Conservation (phyloP, 345 rosid genomes). For the Angophora floribunda region DNA sequence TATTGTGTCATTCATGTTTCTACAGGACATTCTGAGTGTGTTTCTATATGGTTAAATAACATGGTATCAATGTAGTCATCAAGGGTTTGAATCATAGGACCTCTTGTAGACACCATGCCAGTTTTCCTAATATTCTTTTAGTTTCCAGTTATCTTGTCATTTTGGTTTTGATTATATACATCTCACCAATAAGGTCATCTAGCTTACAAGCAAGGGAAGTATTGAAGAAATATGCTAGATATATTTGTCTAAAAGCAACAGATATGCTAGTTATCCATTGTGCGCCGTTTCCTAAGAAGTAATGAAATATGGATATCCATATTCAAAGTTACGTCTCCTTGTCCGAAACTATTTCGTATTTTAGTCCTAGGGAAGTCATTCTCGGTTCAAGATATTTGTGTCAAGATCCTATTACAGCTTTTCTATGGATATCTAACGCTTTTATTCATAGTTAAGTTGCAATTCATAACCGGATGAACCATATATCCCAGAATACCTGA, state of each 20-base stretch:
- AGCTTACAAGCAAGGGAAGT: neutral
- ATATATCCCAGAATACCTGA: neutral
- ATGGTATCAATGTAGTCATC: too few species aligned
- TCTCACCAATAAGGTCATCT: neutral
- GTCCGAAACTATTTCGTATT: neutral
- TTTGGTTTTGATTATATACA: neutral
- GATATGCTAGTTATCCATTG: neutral
- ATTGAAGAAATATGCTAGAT: neutral
- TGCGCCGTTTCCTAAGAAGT: neutral
- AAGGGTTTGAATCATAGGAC: too few species aligned
- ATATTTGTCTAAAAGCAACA: neutral
- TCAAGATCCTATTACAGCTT: neutral
- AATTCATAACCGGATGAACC: neutral
- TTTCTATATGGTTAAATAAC: neutral
- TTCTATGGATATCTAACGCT: neutral
- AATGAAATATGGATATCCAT: neutral
- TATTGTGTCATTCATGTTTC: neutral
- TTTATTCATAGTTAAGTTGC: neutral
- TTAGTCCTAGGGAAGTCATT: neutral
- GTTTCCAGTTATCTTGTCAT: neutral
- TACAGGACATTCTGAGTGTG: constrained; percentile 98
- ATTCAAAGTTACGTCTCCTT: neutral
- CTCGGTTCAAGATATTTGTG: neutral
- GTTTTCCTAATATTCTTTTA: too few species aligned
- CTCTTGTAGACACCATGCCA: too few species aligned